These are phyloP conservation scores for Talaromyces proteolyticus DNA, from an alignment of 495 filamentous ascomycete genomes.

Conservation along the genomic window DNA sequence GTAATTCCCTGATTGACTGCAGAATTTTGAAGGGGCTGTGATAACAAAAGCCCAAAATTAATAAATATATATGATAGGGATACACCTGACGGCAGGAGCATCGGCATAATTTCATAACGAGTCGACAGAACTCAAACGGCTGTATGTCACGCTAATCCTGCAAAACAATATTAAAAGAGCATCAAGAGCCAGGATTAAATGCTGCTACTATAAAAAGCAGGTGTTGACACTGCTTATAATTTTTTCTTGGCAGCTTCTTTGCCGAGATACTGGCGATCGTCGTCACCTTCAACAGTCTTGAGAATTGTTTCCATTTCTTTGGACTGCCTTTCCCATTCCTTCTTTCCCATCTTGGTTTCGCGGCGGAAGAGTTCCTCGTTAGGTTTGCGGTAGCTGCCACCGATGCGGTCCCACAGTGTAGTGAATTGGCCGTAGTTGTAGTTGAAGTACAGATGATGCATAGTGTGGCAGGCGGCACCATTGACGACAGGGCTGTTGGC, in stretches of 20 bases:
- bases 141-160: no score
- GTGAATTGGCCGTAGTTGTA: slow-evolving; percentile 98
- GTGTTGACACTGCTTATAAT: slow-evolving; percentile 14
- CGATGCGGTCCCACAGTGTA: slow-evolving; percentile 89
- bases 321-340: slow-evolving; percentile 74
- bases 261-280: slow-evolving; percentile 66
- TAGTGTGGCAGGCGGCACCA: slow-evolving; percentile 92
- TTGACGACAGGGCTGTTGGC: slow-evolving; percentile 86
- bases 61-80: no score
- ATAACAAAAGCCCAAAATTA: no score
- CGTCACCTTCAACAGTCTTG: slow-evolving; percentile 79
- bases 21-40: no score
- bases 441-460: slow-evolving; percentile 98
- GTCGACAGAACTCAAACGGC: no score
- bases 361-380: slow-evolving; percentile 82
- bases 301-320: slow-evolving; percentile 84
- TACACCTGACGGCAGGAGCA: no score
- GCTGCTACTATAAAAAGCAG: neutral
- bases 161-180: no score
- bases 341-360: slow-evolving; percentile 81
- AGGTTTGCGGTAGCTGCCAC: slow-evolving; percentile 82
- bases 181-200: no score
- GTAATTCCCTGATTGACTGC: no score
- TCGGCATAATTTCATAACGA: no score
- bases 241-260: slow-evolving; percentile 40